phyloP scores from a whole-genome alignment of 306 rosid species.

The Castanea mollissima region DNA sequence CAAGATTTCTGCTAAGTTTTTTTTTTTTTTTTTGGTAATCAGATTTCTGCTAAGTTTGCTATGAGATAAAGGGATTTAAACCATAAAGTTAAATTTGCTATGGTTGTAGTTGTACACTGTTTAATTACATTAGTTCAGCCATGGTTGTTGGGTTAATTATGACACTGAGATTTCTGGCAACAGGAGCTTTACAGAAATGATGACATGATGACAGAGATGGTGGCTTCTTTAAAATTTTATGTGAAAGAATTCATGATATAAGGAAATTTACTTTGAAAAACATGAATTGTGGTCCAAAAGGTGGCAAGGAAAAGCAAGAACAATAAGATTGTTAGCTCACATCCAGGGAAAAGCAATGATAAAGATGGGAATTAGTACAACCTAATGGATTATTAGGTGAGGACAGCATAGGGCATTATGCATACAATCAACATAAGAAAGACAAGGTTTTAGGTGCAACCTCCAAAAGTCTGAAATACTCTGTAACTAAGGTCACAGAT shows the following conservation, averaged over 20 bases:
- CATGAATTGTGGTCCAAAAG: not conserved
- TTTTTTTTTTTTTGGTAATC: no score
- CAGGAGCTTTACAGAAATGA: conserved; percentile 7
- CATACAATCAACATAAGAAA: no score
- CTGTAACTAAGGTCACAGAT: no score
- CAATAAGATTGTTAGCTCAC: not conserved
- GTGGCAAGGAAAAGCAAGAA: not conserved
- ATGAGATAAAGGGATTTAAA: not conserved
- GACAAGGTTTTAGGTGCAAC: no score
- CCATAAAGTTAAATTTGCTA: not conserved
- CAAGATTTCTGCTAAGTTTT: not conserved
- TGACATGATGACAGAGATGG: not conserved
- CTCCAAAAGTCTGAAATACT: no score
- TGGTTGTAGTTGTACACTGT: not conserved
- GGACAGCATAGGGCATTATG: not conserved
- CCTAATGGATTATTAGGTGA: not conserved
- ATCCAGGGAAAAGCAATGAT: not conserved
- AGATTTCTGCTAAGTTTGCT: not conserved
- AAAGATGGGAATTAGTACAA: not conserved
- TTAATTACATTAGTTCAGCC: not conserved
- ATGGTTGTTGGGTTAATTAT: not conserved
- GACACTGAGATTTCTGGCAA: not conserved
- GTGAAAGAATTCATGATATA: not conserved
- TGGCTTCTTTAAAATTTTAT: no score
- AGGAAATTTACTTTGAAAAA: not conserved